Conservation (phyloP, 1,139 yeast genomes). For the Blastobotrys buckinghamii region DNA sequence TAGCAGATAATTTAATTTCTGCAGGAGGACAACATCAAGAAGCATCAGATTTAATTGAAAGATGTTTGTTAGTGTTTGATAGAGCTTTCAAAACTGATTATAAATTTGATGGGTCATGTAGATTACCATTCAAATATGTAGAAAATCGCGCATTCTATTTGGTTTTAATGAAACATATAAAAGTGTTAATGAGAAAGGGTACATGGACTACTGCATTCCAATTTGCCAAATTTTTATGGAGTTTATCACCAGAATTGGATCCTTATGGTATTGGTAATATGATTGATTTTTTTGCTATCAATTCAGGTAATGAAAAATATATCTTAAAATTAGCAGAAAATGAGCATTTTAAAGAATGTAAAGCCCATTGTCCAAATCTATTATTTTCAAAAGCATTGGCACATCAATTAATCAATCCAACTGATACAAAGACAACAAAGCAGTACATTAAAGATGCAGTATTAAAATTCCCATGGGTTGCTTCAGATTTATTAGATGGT, state of each 20-base stretch:
- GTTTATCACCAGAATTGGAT: slow-evolving; percentile 72
- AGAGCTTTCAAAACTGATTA: slow-evolving; percentile 52
- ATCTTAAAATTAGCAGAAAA: slow-evolving; percentile 46
- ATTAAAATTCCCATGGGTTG: slow-evolving; percentile 53
- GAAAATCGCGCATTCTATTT: slow-evolving; percentile 74
- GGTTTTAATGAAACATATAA: slow-evolving; percentile 65
- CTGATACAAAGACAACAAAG: slow-evolving; percentile 39
- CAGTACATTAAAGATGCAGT: slow-evolving; percentile 46
- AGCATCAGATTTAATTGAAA: slow-evolving; percentile 61
- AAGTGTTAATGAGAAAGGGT: slow-evolving; percentile 68
- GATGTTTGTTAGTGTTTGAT: slow-evolving; percentile 75
- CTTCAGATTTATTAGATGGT: slow-evolving; percentile 40
- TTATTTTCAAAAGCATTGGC: slow-evolving; percentile 66
- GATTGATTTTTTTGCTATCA: slow-evolving; percentile 71
- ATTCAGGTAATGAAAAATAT: slow-evolving; percentile 60
- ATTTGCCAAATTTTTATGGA: slow-evolving; percentile 63
- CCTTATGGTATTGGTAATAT: slow-evolving; percentile 80
- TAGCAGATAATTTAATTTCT: slow-evolving; percentile 65
- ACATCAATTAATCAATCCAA: slow-evolving; percentile 31
- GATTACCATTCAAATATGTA: slow-evolving; percentile 71
- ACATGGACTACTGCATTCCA: slow-evolving; percentile 71
- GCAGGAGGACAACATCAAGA: slow-evolving; percentile 62
- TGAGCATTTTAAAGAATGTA: slow-evolving; percentile 17
- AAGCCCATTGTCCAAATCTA: slow-evolving; percentile 65
- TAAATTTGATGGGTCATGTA: slow-evolving; percentile 48